phyloP scores from a whole-genome alignment of 495 filamentous ascomycete species.

The Hypoxylon trugodes region DNA sequence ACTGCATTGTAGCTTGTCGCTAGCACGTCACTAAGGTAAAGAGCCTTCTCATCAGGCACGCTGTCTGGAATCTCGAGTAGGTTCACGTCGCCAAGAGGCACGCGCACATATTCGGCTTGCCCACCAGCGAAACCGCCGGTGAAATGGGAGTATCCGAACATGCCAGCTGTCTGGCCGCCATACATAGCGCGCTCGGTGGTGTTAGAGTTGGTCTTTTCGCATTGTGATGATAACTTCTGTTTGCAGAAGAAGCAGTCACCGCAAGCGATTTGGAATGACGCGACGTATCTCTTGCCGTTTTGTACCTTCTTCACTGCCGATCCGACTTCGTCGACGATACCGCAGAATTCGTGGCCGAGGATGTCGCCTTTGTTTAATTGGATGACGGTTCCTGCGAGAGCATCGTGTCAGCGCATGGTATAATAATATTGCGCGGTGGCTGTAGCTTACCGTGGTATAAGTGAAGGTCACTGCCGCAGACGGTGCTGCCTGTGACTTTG shows the following conservation, averaged over 20 bases:
- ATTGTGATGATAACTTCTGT: conserved; percentile 77
- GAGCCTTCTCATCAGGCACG: conserved; percentile 86
- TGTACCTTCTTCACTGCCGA: conserved; percentile 62
- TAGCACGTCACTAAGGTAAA: conserved; percentile 85
- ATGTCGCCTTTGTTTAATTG: conserved; percentile 86
- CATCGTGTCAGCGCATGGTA: neutral
- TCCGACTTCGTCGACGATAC: conserved; percentile 77
- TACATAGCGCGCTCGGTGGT: conserved; percentile 75
- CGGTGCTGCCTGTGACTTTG: conserved; percentile 83
- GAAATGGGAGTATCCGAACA: conserved; percentile 79
- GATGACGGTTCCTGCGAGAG: conserved; percentile 60
- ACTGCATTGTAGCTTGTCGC: conserved; percentile 82
- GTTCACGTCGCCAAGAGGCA: conserved; percentile 85
- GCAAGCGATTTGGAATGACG: conserved; percentile 86
- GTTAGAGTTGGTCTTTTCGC: conserved; percentile 80
- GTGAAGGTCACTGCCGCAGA: conserved; percentile 89
- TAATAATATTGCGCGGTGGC: neutral
- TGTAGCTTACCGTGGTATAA: conserved; percentile 68
- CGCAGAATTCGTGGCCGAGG: conserved; percentile 89
- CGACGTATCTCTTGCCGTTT: conserved; percentile 81
- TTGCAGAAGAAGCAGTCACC: conserved; percentile 80
- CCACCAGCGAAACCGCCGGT: conserved; percentile 90
- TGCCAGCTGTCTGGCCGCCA: conserved; percentile 74
- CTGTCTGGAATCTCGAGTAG: conserved; percentile 79
- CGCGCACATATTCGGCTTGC: conserved; percentile 86